Conservation (phyloP, 257 asterid species). For the Jacaranda mimosifolia region DNA sequence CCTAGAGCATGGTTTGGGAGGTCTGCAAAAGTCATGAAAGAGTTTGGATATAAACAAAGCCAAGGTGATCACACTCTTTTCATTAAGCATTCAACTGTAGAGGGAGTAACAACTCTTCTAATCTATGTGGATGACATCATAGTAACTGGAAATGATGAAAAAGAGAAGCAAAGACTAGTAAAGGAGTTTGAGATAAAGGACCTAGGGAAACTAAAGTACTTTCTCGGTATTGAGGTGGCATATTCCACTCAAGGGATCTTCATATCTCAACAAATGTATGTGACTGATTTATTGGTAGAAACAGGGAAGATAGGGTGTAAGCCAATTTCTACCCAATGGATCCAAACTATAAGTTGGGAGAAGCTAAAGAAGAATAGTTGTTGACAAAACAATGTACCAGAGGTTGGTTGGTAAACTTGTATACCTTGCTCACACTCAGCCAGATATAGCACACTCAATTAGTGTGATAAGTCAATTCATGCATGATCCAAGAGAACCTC, state of each 20-base stretch:
- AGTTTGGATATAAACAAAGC: no score
- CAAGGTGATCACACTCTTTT: no score
- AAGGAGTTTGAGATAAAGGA: slow-evolving; percentile 11
- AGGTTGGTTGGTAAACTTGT: no score
- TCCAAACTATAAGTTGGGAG: no score
- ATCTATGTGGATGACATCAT: not conserved
- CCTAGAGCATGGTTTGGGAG: not conserved
- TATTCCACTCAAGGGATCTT: not conserved
- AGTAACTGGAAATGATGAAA: not conserved
- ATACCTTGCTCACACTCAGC: no score
- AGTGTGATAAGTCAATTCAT: no score
- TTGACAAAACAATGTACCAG: no score
- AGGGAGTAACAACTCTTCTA: not conserved
- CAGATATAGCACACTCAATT: no score
- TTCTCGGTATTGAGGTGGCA: not conserved
- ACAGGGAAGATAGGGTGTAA: not conserved
- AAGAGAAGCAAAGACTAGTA: not conserved
- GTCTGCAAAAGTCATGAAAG: not conserved
- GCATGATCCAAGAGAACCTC: no score
- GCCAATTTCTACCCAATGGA: no score
- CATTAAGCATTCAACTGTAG: no score
- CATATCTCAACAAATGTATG: not conserved
- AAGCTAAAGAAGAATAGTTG: no score
- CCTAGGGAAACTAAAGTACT: slow-evolving; percentile 1
- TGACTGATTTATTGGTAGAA: not conserved